Base-by-base conservation (phyloP, 2,329 filamentous ascomycete species). In the Chaetoscypha palmicola region DNA sequence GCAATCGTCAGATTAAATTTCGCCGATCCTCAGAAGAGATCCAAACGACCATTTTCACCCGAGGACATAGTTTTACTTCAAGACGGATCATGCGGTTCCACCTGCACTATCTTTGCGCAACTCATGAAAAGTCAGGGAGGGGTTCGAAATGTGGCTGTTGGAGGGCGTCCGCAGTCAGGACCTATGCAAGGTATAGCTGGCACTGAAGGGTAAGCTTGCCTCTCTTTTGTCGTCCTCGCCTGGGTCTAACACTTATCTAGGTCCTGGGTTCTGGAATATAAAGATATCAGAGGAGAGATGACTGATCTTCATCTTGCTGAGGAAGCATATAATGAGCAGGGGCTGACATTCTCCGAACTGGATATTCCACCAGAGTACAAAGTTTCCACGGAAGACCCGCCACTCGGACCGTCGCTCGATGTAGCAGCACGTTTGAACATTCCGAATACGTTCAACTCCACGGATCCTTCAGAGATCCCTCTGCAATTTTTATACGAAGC, bases 401-500 rank as follows among this genome's bases (percentile, higher is more conserved):
- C 41, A 23, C 24, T 49, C 10, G 36, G 41, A 31, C 9, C 46
- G 0, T 24, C 41, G 21, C 26, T 33, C 5, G 48, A 45, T 40
- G 51, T 51, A 28, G 64, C 64, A 1, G 34, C 10, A 10, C 39
- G 45, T 5, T 26, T 70, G 49, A 71, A 71, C 51, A 57, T 65
- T 23, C 59, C 64, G 23, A 68, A 70, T 45, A 62, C 53, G 23
- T 49, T 54, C 14, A 51, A 57, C n/a, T 52, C 60, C 44, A 60
- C 65, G 1, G 35, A 43, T 16, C 69, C 76, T 7, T 58, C 72
- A 16, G 41, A 47, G 43, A 60, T 65, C 1, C 71, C 77, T 5
- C 58, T 73, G 16, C 78, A 83, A 53, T 83, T 82, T 55, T 58
- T 72, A 3, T 78, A 79, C 49, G 71, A 79, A 49, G 69, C 76